Evolutionary conservation across 176 grass and related monocot species (phyloP).

Genomic region (Bromus sterilis): DNA sequence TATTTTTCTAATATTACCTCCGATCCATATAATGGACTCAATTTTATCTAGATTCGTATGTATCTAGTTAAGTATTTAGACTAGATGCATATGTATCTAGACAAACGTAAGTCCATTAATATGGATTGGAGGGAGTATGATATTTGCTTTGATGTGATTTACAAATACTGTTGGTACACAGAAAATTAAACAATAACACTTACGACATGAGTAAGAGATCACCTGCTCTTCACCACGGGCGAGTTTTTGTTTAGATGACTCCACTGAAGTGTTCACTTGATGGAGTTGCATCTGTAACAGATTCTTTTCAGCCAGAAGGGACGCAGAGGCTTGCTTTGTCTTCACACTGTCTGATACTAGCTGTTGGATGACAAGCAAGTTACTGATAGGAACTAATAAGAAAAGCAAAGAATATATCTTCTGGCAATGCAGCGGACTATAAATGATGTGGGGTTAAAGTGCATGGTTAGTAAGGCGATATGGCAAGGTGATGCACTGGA

Average conservation of each 20-base stretch:
- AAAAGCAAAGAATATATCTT: background rate
- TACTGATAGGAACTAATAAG: background rate
- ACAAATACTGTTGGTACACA: background rate
- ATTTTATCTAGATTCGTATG: no score
- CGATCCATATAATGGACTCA: no score
- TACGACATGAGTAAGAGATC: conserved; percentile 7
- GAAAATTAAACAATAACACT: conserved; percentile 9
- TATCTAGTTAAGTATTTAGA: no score
- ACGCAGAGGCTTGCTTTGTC: conserved; percentile 77
- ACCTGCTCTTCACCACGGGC: conserved; percentile 80
- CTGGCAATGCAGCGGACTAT: background rate
- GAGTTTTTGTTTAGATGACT: conserved; percentile 77
- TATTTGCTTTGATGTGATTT: background rate
- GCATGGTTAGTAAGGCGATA: background rate
- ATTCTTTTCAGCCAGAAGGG: conserved; percentile 89
- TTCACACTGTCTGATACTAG: conserved; percentile 95
- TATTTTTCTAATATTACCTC: background rate
- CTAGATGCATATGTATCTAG: no score
- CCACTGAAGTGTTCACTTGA: conserved; percentile 58
- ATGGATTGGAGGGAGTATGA: no score
- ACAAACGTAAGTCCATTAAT: no score
- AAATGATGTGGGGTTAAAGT: background rate
- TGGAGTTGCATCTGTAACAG: conserved; percentile 77
- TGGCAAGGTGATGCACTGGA: background rate
- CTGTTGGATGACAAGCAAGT: conserved; percentile 44